Percentiles rank a stretch among this genome's conserved stretches.
Evolutionary conservation across 2,329 filamentous ascomycete species (phyloP).

Genomic region (Berkeleyomyces basicola): DNA sequence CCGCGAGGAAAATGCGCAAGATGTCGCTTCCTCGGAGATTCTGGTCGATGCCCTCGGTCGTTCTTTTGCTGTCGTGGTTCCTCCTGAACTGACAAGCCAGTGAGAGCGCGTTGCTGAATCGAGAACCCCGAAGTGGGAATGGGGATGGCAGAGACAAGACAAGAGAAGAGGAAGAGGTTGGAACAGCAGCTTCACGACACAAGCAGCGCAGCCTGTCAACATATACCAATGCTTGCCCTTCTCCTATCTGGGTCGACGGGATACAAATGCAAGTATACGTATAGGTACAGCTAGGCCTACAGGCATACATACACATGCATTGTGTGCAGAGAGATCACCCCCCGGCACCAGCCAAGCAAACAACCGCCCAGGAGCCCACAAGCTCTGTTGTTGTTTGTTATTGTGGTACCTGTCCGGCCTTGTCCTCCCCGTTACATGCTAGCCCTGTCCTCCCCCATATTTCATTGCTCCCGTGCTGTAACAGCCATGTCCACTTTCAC

Average conservation of each 20-base stretch:
- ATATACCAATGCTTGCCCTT: not conserved
- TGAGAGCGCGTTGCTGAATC: not conserved
- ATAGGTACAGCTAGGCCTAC: not conserved
- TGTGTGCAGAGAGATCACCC: not conserved
- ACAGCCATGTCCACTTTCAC: not conserved
- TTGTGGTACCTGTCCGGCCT: not conserved
- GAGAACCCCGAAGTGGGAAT: not conserved
- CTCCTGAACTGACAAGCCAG: not conserved
- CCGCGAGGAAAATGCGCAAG: not conserved
- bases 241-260: not conserved
- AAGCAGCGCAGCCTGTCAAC: constrained; percentile 1
- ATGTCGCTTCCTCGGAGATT: not conserved
- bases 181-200: not conserved
- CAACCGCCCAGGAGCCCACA: not conserved
- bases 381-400: constrained; percentile 1
- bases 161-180: not conserved
- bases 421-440: not conserved
- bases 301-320: not conserved
- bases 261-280: not conserved
- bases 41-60: not conserved
- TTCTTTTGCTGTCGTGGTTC: not conserved
- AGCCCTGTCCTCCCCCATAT: not conserved
- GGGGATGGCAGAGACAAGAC: not conserved
- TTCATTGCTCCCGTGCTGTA: not conserved
- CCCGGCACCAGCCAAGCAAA: not conserved